A percentile compares a stretch with the other conserved stretches of the same genome.
Conservation (phyloP, 176 grass and related monocot genomes). For the Chrysopogon serrulatus region DNA sequence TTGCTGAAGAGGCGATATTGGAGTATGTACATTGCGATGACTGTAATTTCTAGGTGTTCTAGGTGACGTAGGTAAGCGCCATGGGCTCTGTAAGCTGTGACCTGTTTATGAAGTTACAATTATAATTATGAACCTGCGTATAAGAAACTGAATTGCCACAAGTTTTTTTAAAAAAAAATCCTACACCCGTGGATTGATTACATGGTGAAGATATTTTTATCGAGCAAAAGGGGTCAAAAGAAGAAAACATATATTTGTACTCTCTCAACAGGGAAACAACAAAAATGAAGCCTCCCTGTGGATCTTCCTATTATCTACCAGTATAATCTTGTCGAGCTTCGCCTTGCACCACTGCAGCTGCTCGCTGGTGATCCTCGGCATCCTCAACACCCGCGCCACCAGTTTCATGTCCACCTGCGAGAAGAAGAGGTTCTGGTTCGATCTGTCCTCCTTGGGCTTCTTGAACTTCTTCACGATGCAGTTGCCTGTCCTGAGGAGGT, state of each 20-base stretch:
- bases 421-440: slow-evolving; percentile 87
- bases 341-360: slow-evolving; percentile 91
- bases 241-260: slow-evolving; percentile 25
- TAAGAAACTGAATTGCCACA: neutral
- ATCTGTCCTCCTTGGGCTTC: slow-evolving; percentile 82
- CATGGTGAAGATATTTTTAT: neutral
- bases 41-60: slow-evolving; percentile 17
- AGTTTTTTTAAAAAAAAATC: neutral
- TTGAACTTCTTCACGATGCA: slow-evolving; percentile 98
- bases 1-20: slow-evolving; percentile 1
- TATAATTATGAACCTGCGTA: neutral
- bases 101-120: slow-evolving; percentile 30
- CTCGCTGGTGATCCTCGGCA: slow-evolving; percentile 77
- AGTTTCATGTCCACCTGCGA: slow-evolving; percentile 84
- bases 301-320: slow-evolving; percentile 72
- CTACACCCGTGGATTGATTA: slow-evolving; percentile 38
- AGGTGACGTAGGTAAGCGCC: slow-evolving; percentile 6
- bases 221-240: neutral
- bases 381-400: slow-evolving; percentile 68
- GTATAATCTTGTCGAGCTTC: slow-evolving; percentile 72
- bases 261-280: slow-evolving; percentile 82
- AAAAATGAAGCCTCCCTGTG: slow-evolving; percentile 96
- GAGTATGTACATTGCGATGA: neutral
- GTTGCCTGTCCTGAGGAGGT: slow-evolving; percentile 80
- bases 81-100: slow-evolving; percentile 7